Evolutionary conservation across 2,329 filamentous ascomycete genomes (phyloP).

Genomic region (Waltergamsia citrina): DNA sequence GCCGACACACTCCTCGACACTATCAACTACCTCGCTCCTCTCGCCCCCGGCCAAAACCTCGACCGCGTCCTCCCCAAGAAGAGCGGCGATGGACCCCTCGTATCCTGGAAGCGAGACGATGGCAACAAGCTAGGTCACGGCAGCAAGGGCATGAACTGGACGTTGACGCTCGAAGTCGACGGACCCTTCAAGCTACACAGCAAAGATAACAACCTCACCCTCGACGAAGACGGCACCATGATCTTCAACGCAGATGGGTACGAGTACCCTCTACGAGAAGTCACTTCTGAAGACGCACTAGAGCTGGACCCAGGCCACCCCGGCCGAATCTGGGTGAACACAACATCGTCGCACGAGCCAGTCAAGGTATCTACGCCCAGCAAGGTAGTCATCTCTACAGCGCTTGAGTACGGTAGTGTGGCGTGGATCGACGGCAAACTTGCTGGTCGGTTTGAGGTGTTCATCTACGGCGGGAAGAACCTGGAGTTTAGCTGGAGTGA

Average conservation of each 20-base stretch:
- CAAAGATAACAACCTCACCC: constrained; percentile 27
- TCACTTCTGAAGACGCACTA: constrained; percentile 29
- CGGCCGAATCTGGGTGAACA: constrained; percentile 42
- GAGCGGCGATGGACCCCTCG: constrained; percentile 9
- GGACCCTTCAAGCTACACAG: constrained; percentile 34
- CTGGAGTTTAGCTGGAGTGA: constrained; percentile 43
- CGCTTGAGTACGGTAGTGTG: constrained; percentile 33
- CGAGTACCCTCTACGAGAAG: constrained; percentile 37
- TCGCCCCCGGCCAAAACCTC: constrained; percentile 32
- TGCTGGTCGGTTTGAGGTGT: constrained; percentile 41
- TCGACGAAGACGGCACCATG: constrained; percentile 23
- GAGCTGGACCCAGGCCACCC: constrained; percentile 36
- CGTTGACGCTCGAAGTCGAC: constrained; percentile 22
- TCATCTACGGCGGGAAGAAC: constrained; percentile 42
- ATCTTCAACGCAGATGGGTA: constrained; percentile 32
- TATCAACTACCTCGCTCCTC: constrained; percentile 24
- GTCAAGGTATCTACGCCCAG: constrained; percentile 22
- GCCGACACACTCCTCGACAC: constrained; percentile 15
- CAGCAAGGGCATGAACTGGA: constrained; percentile 36
- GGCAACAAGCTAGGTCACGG: constrained; percentile 16
- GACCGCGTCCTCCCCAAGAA: constrained; percentile 18
- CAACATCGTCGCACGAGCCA: constrained; percentile 28
- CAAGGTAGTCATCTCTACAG: constrained; percentile 30
- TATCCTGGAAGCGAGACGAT: constrained; percentile 20
- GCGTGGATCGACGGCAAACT: constrained; percentile 37